Conservation (phyloP, 2,329 filamentous ascomycete genomes). For the Lachnellula willkommii region DNA sequence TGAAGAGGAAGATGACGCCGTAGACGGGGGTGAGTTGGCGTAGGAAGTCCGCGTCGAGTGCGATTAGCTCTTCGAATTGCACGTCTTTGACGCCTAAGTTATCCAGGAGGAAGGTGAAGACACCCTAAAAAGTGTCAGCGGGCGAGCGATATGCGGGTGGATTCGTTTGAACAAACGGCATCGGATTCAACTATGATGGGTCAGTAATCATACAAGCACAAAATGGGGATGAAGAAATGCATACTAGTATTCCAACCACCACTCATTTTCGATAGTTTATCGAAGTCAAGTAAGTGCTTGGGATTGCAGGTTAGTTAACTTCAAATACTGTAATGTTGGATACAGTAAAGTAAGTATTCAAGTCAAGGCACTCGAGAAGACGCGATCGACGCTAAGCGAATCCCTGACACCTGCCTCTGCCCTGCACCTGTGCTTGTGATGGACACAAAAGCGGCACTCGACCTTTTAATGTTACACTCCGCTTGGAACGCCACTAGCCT, state of each 20-base stretch:
- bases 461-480: too few relatives aligned
- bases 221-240: constrained; percentile 28
- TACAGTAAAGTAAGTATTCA: background rate
- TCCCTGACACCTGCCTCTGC: background rate
- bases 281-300: constrained; percentile 4
- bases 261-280: constrained; percentile 47
- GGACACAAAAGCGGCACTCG: too few relatives aligned
- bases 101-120: constrained; percentile 95
- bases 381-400: constrained; percentile 2
- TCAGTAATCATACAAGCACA: constrained; percentile 14
- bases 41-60: constrained; percentile 73
- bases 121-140: constrained; percentile 52
- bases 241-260: constrained; percentile 90
- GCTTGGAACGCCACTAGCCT: too few relatives aligned
- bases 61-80: constrained; percentile 94
- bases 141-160: constrained; percentile 1
- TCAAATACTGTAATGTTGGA: background rate
- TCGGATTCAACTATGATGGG: constrained; percentile 70
- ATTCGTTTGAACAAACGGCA: constrained; percentile 57
- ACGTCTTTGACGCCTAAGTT: constrained; percentile 86
- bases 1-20: constrained; percentile 99
- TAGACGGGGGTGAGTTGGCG: constrained; percentile 72
- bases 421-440: background rate
- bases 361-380: background rate
- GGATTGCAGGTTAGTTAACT: background rate